Conservation (phyloP, 2,329 filamentous ascomycete species). For the Mycosphaerella sp. region DNA sequence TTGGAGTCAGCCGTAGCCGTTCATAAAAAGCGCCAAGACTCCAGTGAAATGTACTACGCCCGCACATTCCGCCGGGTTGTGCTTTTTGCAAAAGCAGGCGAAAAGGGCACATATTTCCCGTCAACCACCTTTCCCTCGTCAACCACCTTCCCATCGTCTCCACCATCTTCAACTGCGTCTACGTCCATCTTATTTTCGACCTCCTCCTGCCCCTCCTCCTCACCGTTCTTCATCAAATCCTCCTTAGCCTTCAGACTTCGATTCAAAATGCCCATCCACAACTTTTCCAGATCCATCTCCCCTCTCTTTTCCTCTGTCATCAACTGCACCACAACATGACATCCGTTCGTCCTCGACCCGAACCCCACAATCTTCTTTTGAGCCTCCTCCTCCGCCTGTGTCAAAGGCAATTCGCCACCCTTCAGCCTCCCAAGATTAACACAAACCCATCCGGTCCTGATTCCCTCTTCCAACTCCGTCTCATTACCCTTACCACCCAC, state of each 20-base stretch:
- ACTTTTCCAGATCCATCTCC: conserved; percentile 59
- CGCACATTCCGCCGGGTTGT: background rate
- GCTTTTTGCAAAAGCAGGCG: background rate
- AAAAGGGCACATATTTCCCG: background rate
- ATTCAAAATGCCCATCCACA: conserved; percentile 46
- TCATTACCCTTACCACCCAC: conserved; percentile 53
- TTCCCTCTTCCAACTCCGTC: conserved; percentile 68
- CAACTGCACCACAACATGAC: conserved; percentile 63
- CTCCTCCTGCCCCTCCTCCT: conserved; percentile 1
- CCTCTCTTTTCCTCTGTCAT: conserved; percentile 63
- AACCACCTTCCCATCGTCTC: background rate
- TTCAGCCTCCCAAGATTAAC: conserved; percentile 74
- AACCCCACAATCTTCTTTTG: conserved; percentile 68
- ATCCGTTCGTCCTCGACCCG: conserved; percentile 52
- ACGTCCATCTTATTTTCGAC: background rate
- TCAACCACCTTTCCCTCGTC: background rate
- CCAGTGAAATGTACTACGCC: background rate
- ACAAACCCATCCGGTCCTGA: conserved; percentile 93
- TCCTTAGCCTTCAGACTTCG: conserved; percentile 23
- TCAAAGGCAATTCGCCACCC: conserved; percentile 58
- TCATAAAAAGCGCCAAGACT: background rate
- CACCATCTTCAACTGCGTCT: background rate
- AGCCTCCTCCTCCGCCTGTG: conserved; percentile 28
- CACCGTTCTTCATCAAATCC: conserved; percentile 7
- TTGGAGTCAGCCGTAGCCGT: no score